These are phyloP conservation scores for Triticum urartu DNA, from an alignment of 176 grass and related monocot species.

Conservation along the genomic window DNA sequence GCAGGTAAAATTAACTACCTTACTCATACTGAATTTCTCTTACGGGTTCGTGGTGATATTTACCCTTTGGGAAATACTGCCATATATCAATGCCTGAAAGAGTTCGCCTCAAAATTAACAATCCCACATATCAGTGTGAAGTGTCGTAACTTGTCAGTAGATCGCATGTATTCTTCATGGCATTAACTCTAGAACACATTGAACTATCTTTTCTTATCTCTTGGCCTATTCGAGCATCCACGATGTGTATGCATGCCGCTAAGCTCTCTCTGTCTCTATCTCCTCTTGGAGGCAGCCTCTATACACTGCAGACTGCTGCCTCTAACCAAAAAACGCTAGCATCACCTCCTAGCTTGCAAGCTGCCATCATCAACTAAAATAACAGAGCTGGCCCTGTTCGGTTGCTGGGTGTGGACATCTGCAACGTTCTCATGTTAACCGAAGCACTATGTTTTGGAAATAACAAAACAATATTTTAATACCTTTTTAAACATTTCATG, in stretches of 20 bases:
- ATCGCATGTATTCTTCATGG: neutral
- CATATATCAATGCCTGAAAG: neutral
- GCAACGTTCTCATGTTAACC: neutral
- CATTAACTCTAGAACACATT: slow-evolving; percentile 2
- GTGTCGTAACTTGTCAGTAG: neutral
- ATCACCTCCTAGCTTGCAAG: neutral
- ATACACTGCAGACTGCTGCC: neutral
- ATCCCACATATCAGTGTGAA: neutral
- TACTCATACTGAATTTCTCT: neutral
- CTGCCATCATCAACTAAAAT: neutral
- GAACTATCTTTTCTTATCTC: neutral
- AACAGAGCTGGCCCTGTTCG: neutral
- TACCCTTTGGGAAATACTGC: neutral
- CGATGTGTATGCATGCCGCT: neutral
- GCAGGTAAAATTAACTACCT: slow-evolving; percentile 49
- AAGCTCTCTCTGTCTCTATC: neutral
- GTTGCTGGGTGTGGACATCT: neutral
- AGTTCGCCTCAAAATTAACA: neutral
- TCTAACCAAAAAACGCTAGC: neutral
- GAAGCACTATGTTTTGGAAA: neutral
- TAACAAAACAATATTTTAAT: neutral
- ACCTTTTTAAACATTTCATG: neutral
- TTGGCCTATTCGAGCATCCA: neutral
- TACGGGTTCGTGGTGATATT: neutral
- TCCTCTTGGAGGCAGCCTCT: neutral